phyloP scores from a whole-genome alignment of 148 eudicot genomes.

The Fagopyrum homotropicum region DNA sequence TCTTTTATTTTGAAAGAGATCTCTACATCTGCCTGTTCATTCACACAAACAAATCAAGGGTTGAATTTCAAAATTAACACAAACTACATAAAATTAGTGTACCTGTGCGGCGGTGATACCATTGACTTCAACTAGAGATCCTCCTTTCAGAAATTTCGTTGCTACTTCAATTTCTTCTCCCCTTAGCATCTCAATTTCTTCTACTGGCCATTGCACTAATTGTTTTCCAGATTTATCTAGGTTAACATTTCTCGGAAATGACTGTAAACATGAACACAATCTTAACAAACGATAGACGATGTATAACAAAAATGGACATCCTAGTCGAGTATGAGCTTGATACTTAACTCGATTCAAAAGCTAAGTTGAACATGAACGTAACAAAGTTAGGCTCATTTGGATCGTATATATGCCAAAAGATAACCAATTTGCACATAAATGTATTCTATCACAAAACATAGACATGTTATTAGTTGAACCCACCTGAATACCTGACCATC shows the following conservation, averaged over 20 bases:
- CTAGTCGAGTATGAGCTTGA: too few species aligned
- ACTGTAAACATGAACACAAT: constrained; percentile 20
- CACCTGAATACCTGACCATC: constrained; percentile 85
- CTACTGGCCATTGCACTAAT: constrained; percentile 66
- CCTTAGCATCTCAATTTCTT: constrained; percentile 43
- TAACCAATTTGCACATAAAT: too few species aligned
- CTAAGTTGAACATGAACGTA: too few species aligned
- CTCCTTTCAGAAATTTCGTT: constrained; percentile 23
- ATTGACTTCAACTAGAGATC: constrained; percentile 33
- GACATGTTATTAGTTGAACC: background rate
- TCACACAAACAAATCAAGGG: background rate
- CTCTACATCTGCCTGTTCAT: constrained; percentile 53
- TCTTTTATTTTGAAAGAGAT: constrained; percentile 38
- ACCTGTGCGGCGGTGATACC: constrained; percentile 58
- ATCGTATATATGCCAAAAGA: too few species aligned
- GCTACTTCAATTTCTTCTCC: constrained; percentile 16
- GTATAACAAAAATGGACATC: too few species aligned
- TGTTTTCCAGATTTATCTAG: constrained; percentile 45
- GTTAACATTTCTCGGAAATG: constrained; percentile 52
- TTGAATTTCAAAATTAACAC: too few species aligned
- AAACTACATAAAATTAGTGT: background rate
- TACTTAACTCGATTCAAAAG: too few species aligned
- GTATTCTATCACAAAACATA: background rate
- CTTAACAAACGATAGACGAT: too few species aligned
- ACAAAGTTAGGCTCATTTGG: too few species aligned